These are phyloP conservation scores for Sphagnum contortum DNA, from an alignment of 225 moss, liverwort and hornwort genomes.

Conservation along the genomic window DNA sequence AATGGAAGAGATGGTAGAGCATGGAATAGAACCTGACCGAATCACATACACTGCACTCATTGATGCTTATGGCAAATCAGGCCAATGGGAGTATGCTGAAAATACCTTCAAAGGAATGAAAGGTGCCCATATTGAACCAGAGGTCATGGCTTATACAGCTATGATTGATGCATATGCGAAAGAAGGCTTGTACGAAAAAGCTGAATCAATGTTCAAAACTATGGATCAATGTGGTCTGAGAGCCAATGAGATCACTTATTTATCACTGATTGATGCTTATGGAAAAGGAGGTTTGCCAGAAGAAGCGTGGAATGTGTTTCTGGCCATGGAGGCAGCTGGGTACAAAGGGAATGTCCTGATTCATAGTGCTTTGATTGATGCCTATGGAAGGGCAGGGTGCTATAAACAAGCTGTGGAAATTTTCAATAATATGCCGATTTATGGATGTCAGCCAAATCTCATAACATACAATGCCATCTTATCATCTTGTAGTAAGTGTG, in stretches of 20 bases:
- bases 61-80: constrained; percentile 82
- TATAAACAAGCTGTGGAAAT: constrained; percentile 46
- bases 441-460: constrained; percentile 52
- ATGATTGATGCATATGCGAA: constrained; percentile 89
- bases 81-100: constrained; percentile 74
- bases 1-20: constrained; percentile 64
- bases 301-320: constrained; percentile 45
- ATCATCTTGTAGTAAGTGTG: constrained; percentile 43
- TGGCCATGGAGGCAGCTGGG: constrained; percentile 56
- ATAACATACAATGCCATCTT: constrained; percentile 67
- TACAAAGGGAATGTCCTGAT: constrained; percentile 57
- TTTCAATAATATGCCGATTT: constrained; percentile 48
- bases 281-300: constrained; percentile 77
- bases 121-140: constrained; percentile 53
- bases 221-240: constrained; percentile 57
- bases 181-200: constrained; percentile 57
- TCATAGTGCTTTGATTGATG: constrained; percentile 68
- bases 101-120: constrained; percentile 83
- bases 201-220: constrained; percentile 42
- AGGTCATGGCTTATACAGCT: constrained; percentile 83
- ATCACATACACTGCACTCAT: constrained; percentile 88
- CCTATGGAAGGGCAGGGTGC: constrained; percentile 53
- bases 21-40: constrained; percentile 63
- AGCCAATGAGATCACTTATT: constrained; percentile 68
- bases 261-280: constrained; percentile 78